These are phyloP conservation scores for Boletus eberwhitei DNA, from an alignment of 768 basidiomycete species.

Conservation along the genomic window DNA sequence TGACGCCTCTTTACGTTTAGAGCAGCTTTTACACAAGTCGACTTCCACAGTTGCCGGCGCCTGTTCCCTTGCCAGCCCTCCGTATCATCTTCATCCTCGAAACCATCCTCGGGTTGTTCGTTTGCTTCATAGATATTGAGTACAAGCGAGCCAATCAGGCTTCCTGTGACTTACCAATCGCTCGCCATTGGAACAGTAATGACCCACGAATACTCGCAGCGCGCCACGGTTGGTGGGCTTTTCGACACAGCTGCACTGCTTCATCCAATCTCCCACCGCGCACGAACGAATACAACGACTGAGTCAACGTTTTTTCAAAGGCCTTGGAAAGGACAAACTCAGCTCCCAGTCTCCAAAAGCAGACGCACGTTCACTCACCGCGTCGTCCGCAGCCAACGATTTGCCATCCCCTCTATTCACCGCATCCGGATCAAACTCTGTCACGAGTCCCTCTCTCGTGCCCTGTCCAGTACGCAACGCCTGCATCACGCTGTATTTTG, in stretches of 20 bases:
- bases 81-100: constrained; percentile 39
- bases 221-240: constrained; percentile 87
- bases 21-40: constrained; percentile 75
- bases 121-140: constrained; percentile 42
- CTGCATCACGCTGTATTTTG: constrained; percentile 72
- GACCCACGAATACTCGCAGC: constrained; percentile 88
- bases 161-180: constrained; percentile 51
- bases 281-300: constrained; percentile 77
- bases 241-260: constrained; percentile 77
- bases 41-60: constrained; percentile 82
- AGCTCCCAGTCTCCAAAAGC: not conserved
- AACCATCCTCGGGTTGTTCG: constrained; percentile 46
- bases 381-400: constrained; percentile 71
- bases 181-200: constrained; percentile 70
- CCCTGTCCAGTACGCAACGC: constrained; percentile 47
- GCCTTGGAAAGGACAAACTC: constrained; percentile 43
- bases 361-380: constrained; percentile 43
- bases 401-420: constrained; percentile 55
- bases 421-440: constrained; percentile 80
- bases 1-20: constrained; percentile 49
- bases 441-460: constrained; percentile 50
- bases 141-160: constrained; percentile 12
- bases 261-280: constrained; percentile 84
- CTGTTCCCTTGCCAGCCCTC: constrained; percentile 73
- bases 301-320: constrained; percentile 74